Percentiles rank a stretch among this genome's conserved stretches.
These are phyloP conservation scores for Phytophthora cajani DNA, from an alignment of 352 stramenopile species.

Conservation along the genomic window DNA sequence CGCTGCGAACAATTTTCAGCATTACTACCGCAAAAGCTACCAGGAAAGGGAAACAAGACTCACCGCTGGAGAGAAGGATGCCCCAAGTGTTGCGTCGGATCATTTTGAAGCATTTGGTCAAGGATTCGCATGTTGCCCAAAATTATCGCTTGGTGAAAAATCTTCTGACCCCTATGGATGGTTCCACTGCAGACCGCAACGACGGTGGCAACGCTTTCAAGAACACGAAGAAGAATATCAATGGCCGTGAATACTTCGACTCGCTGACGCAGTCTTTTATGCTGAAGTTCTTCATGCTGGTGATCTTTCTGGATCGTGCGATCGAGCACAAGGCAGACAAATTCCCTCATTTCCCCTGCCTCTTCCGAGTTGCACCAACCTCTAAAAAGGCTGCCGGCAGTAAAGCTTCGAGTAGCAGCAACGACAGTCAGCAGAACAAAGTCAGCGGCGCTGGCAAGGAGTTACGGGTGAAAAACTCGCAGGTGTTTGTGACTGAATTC, in stretches of 20 bases:
- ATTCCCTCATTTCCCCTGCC: conserved; percentile 84
- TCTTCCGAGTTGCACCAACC: conserved; percentile 80
- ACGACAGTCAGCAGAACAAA: conserved; percentile 9
- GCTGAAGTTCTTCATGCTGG: conserved; percentile 92
- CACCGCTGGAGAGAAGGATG: conserved; percentile 45
- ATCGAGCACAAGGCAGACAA: conserved; percentile 78
- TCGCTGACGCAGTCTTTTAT: conserved; percentile 90
- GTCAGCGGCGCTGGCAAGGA: conserved; percentile 9
- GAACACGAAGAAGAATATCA: conserved; percentile 76
- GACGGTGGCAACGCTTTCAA: conserved; percentile 53
- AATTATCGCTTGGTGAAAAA: conserved; percentile 78
- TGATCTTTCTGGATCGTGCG: conserved; percentile 93
- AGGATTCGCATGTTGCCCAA: conserved; percentile 63
- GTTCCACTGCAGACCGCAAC: conserved; percentile 44
- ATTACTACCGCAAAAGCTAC: conserved; percentile 18
- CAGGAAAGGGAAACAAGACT: conserved; percentile 28
- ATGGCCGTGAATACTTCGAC: conserved; percentile 80
- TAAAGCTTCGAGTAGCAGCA: not conserved
- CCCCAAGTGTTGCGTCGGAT: conserved; percentile 62
- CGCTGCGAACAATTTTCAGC: conserved; percentile 60
- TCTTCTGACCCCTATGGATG: conserved; percentile 71
- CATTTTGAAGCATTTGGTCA: conserved; percentile 70
- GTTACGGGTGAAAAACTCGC: conserved; percentile 90
- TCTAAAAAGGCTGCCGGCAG: conserved; percentile 4
- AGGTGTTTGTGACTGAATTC: conserved; percentile 92